A percentile compares a stretch with the other conserved stretches of the same genome.
Conservation (phyloP, 306 rosid species). For the Styphnolobium japonicum region DNA sequence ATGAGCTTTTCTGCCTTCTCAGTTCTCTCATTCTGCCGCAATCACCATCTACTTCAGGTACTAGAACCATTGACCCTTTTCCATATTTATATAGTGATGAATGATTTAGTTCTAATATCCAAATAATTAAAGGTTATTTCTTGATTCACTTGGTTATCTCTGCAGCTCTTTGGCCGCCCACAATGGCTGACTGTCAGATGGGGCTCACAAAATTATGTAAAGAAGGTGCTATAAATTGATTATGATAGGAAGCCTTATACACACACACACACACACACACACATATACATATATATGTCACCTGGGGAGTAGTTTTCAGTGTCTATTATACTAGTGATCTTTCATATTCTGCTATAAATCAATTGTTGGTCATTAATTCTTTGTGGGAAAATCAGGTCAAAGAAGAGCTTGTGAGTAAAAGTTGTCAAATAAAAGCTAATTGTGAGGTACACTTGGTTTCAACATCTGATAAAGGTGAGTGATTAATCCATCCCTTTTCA, state of each 20-base stretch:
- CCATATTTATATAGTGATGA: not conserved
- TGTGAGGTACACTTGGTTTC: constrained; percentile 55
- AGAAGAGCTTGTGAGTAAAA: constrained; percentile 62
- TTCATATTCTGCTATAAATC: not conserved
- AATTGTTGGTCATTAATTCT: not conserved
- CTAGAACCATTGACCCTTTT: not conserved
- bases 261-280: too few relatives aligned
- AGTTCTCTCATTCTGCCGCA: constrained; percentile 78
- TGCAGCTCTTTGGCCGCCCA: constrained; percentile 84
- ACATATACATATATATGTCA: not conserved
- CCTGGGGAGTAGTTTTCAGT: not conserved
- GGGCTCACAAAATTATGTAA: constrained; percentile 72
- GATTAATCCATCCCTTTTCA: not conserved
- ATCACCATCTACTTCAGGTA: constrained; percentile 89
- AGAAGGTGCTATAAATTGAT: constrained; percentile 41
- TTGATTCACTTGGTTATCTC: constrained; percentile 15
- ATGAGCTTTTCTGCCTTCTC: constrained; percentile 84
- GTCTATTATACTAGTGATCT: not conserved
- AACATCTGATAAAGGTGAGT: constrained; percentile 57
- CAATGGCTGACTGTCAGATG: constrained; percentile 86
- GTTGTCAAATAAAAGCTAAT: constrained; percentile 54
- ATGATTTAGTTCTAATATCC: not conserved
- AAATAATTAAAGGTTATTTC: not conserved
- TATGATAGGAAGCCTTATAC: not conserved
- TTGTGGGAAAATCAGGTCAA: constrained; percentile 50